Conservation (phyloP, 75 land plant species). For the Chamaecyparis obtusa region DNA sequence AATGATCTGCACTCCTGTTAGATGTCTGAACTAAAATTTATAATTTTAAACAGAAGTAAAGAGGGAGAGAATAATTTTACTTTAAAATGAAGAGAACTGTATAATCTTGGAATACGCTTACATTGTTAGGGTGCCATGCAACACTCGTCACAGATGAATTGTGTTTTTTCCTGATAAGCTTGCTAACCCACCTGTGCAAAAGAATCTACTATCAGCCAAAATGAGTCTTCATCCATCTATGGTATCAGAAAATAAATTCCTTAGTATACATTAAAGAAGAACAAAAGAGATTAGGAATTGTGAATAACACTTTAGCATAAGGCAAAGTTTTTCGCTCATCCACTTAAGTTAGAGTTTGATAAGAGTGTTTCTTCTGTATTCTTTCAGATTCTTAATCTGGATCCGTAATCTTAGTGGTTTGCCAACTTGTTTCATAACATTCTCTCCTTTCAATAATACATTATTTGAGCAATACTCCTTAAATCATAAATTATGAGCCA, state of each 20-base stretch:
- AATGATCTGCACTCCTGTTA: not conserved
- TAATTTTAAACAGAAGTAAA: not conserved
- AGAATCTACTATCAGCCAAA: conserved; percentile 4
- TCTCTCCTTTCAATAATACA: not conserved
- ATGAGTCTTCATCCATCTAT: not conserved
- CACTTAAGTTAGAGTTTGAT: not conserved
- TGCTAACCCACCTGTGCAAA: conserved; percentile 93
- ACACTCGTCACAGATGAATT: conserved; percentile 95
- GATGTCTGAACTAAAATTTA: not conserved
- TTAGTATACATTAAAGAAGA: not conserved
- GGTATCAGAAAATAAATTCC: not conserved
- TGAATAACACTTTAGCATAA: not conserved
- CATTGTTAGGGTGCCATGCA: conserved; percentile 99
- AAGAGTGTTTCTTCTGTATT: not conserved
- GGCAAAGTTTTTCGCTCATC: not conserved
- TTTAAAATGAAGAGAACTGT: not conserved
- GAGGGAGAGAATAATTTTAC: not conserved
- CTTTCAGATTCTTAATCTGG: not conserved
- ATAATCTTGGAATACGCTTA: conserved; percentile 18
- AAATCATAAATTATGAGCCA: not conserved
- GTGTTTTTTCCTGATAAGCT: conserved; percentile 92
- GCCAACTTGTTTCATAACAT: not conserved
- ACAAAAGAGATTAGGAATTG: not conserved
- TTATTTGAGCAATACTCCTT: not conserved
- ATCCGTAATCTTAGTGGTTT: not conserved